Evolutionary conservation across 1,284 basidiomycete species (phyloP), one percentile per base, ranked within the genome.

Genomic region (Entoloma clypeatum): DNA sequence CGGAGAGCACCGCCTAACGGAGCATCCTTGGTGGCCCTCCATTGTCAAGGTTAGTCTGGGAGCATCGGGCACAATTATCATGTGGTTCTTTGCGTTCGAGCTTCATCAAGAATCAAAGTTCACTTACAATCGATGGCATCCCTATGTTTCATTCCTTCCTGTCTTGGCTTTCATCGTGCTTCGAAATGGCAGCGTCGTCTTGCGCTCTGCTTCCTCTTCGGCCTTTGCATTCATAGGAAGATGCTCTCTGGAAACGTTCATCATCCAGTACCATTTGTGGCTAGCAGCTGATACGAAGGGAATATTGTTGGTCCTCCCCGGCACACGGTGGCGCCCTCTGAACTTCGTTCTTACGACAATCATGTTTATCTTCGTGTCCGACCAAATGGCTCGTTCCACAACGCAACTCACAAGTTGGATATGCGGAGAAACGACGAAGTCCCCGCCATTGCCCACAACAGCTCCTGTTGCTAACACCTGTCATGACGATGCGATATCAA

Each of bases 261-360:
- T 93, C 56, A 78, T 92, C 49, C 89, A 94, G 59, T 93, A 85
- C 64, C 91, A 94, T 61, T 71, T 91, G 37, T 93, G 90, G 86
- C 72, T 94, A 26, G 90, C 86, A 0, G 86, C 77, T 4, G 91
- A 94, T 57, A 91, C 87, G 13, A 89, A 89, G 58, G 88, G 87
- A 13, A 72, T 93, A 48, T 71, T 94, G 25, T 65, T 92, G 39
- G 75, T 93, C 36, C 65, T 93, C 31, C 89, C 89, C 0, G 82
- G 85, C 14, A 82, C 79, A 4, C 64, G 63, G 28, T 86, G 81
- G 74, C 73, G 90, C 31, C 72, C 79, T 5, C 36, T 86, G 51
- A 94, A 93, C 62, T 77, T 92, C 49, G 61, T 88, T 27, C 53
- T 92, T 39, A 85, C 87, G 11, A 79, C 81, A 11, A 63, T 80